Evolutionary conservation across 2,329 filamentous ascomycete genomes (phyloP).

Genomic region (Aspergillus sp.): DNA sequence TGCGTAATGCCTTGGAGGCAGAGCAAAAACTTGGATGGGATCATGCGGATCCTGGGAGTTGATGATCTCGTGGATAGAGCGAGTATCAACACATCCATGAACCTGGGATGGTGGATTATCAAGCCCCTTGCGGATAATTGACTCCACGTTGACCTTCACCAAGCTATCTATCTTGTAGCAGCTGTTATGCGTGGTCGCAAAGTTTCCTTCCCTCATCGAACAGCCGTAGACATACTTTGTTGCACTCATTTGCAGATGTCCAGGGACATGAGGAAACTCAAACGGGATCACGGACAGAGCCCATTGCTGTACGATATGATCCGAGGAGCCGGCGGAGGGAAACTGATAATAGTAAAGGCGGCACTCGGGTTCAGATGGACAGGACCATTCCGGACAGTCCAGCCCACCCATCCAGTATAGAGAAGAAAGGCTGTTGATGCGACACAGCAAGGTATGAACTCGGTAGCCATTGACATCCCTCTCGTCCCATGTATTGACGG

Average conservation of each 20-base stretch:
- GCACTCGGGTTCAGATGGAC: constrained; percentile 56
- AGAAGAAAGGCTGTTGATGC: constrained; percentile 65
- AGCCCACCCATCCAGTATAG: constrained; percentile 68
- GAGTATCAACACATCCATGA: constrained; percentile 63
- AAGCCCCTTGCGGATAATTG: constrained; percentile 50
- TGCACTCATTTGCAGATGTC: constrained; percentile 56
- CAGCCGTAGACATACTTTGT: constrained; percentile 70
- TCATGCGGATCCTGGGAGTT: constrained; percentile 50
- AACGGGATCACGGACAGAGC: constrained; percentile 66
- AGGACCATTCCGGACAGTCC: constrained; percentile 51
- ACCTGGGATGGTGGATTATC: constrained; percentile 50
- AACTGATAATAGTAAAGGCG: constrained; percentile 71
- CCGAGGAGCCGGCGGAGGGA: constrained; percentile 5
- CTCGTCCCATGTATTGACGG: constrained; percentile 70
- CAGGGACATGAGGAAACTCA: constrained; percentile 65
- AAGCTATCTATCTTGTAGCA: constrained; percentile 13
- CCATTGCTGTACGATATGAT: constrained; percentile 61
- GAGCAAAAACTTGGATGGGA: constrained; percentile 62
- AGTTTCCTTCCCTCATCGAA: constrained; percentile 48
- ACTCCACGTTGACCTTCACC: constrained; percentile 9
- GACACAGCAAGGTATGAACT: constrained; percentile 67
- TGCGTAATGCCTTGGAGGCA: constrained; percentile 63
- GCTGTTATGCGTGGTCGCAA: constrained; percentile 3
- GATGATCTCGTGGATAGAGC: constrained; percentile 57
- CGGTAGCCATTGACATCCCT: constrained; percentile 33